phyloP scores from a whole-genome alignment of 495 filamentous ascomycete species.

The Trichoderma orchidacearum region DNA sequence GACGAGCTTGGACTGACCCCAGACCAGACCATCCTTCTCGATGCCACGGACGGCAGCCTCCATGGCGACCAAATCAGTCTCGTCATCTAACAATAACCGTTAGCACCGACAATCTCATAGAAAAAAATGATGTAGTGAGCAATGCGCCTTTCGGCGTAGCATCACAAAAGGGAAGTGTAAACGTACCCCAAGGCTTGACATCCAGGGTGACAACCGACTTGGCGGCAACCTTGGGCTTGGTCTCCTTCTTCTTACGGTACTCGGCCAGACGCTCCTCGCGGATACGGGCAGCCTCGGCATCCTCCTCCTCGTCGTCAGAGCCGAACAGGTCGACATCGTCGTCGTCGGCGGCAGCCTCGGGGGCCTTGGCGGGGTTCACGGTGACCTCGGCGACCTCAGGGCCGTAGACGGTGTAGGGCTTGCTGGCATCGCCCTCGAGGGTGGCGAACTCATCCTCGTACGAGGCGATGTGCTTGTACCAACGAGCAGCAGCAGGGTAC shows the following conservation, averaged over 20 bases:
- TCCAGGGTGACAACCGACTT: constrained; percentile 94
- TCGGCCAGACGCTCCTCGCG: constrained; percentile 81
- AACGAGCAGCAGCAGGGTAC: constrained; percentile 88
- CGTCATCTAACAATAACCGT: constrained; percentile 55
- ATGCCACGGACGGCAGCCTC: constrained; percentile 76
- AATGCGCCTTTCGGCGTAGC: background rate
- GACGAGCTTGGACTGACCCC: constrained; percentile 86
- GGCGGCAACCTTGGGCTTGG: constrained; percentile 76
- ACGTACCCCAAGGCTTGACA: constrained; percentile 97
- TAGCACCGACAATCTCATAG: constrained; percentile 7
- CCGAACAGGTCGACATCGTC: constrained; percentile 85
- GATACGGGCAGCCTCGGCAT: constrained; percentile 66
- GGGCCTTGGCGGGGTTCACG: constrained; percentile 76
- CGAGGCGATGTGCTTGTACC: constrained; percentile 95
- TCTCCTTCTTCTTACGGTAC: constrained; percentile 95
- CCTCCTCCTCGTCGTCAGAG: constrained; percentile 83
- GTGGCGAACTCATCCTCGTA: constrained; percentile 84
- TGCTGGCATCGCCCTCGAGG: constrained; percentile 81
- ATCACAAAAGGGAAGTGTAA: constrained; percentile 1
- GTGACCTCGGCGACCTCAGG: constrained; percentile 66
- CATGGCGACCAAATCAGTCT: constrained; percentile 76
- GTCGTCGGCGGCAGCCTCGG: constrained; percentile 61
- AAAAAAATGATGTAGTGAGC: background rate
- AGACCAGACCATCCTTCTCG: constrained; percentile 86
- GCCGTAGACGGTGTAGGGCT: constrained; percentile 79